A percentile compares a stretch with the other conserved stretches of the same genome.
Evolutionary conservation across 1,284 basidiomycete genomes (phyloP).

Genomic region (Rhodotorula sp.): DNA sequence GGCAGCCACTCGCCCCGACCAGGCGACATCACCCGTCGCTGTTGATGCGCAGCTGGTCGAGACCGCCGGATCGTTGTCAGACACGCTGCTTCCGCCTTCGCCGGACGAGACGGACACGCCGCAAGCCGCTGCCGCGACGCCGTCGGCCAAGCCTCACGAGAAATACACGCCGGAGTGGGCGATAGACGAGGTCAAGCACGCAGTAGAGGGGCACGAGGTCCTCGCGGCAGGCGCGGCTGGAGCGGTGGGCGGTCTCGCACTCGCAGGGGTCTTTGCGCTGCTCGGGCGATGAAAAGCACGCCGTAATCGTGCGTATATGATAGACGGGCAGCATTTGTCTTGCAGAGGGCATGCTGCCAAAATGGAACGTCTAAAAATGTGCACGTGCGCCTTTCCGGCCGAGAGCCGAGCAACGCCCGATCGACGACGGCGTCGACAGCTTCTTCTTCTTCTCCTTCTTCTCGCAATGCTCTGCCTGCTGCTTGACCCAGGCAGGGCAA

Average conservation of each 20-base stretch:
- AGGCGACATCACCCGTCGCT: not conserved
- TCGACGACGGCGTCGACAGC: too few species aligned
- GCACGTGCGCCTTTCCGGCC: too few species aligned
- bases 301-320: too few species aligned
- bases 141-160: not conserved
- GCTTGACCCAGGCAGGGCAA: too few species aligned
- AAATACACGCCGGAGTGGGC: not conserved
- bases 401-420: too few species aligned
- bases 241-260: constrained; percentile 5
- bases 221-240: constrained; percentile 20
- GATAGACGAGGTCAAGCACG: constrained; percentile 13
- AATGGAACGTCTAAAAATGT: too few species aligned
- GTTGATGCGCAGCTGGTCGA: not conserved
- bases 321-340: too few species aligned
- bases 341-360: too few species aligned
- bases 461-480: too few species aligned
- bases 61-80: not conserved
- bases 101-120: not conserved
- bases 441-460: too few species aligned
- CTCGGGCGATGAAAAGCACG: not conserved
- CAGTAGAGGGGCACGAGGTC: constrained; percentile 15
- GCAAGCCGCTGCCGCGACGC: too few species aligned
- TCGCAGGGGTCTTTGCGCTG: constrained; percentile 8
- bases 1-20: not conserved
- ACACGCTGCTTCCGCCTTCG: not conserved